Percentiles rank a stretch among this genome's conserved stretches.
Evolutionary conservation across 2,329 filamentous ascomycete genomes (phyloP).

Genomic region (Aspergillus nomiae): DNA sequence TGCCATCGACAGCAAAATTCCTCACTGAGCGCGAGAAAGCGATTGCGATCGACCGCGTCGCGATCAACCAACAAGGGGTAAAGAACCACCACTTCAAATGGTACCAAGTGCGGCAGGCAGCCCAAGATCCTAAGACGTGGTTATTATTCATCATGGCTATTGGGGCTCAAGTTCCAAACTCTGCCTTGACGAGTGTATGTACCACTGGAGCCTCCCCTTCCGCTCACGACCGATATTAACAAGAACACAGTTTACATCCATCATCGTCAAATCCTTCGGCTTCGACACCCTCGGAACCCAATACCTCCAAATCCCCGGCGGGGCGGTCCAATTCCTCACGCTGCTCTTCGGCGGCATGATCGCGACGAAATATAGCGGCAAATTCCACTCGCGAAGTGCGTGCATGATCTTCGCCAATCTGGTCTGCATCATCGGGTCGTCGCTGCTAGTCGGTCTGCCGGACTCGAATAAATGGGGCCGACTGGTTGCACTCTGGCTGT

Average conservation of each 20-base stretch:
- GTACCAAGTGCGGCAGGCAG: conserved; percentile 51
- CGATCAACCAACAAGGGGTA: conserved; percentile 55
- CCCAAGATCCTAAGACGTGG: conserved; percentile 61
- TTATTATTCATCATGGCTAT: conserved; percentile 57
- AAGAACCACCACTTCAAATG: conserved; percentile 55
- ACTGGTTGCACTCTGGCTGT: conserved; percentile 60
- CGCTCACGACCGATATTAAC: background rate
- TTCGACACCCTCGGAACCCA: conserved; percentile 55
- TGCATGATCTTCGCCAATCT: conserved; percentile 60
- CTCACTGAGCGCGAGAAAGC: conserved; percentile 42
- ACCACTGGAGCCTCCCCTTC: background rate
- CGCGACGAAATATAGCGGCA: conserved; percentile 49
- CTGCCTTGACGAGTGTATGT: conserved; percentile 53
- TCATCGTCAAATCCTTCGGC: conserved; percentile 52
- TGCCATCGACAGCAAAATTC: conserved; percentile 48
- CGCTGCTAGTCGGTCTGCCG: conserved; percentile 55
- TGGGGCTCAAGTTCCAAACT: conserved; percentile 59
- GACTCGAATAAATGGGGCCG: conserved; percentile 58
- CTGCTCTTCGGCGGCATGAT: conserved; percentile 55
- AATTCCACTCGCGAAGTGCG: conserved; percentile 54
- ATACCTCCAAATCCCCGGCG: conserved; percentile 63
- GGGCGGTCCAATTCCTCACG: conserved; percentile 58
- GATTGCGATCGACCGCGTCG: conserved; percentile 57
- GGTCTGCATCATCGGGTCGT: conserved; percentile 58
- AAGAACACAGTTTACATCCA: conserved; percentile 43